A percentile compares a stretch with the other conserved stretches of the same genome.
Conservation (phyloP, 805 yeast species). For the Starmerella cellae region DNA sequence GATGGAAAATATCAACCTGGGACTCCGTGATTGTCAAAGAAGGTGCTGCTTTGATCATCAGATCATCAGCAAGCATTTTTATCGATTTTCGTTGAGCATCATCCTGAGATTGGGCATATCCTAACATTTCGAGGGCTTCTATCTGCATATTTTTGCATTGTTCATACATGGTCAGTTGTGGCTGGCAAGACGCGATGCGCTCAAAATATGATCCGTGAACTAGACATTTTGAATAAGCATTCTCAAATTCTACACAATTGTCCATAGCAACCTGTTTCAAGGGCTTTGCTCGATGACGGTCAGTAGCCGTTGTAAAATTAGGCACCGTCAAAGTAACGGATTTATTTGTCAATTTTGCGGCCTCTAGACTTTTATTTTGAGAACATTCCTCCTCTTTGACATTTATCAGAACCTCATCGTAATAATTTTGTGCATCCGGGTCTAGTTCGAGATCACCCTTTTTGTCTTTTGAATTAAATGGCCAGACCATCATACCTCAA, state of each 20-base stretch:
- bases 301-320: not conserved
- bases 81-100: slow-evolving; percentile 16
- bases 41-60: slow-evolving; percentile 22
- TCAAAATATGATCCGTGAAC: slow-evolving; percentile 21
- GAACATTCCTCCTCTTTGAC: too few relatives aligned
- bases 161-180: slow-evolving; percentile 19
- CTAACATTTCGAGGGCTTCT: slow-evolving; percentile 22
- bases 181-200: slow-evolving; percentile 20
- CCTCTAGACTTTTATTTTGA: too few relatives aligned
- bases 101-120: slow-evolving; percentile 16
- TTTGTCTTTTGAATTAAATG: too few relatives aligned
- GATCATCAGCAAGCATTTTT: slow-evolving; percentile 24
- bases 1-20: slow-evolving; percentile 15
- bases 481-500: too few relatives aligned
- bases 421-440: too few relatives aligned
- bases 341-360: too few relatives aligned
- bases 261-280: slow-evolving; percentile 24
- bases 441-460: too few relatives aligned
- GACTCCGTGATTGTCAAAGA: slow-evolving; percentile 17
- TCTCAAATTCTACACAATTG: slow-evolving; percentile 26
- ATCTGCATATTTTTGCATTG: slow-evolving; percentile 24
- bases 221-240: slow-evolving; percentile 22
- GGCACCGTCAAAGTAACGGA: too few relatives aligned
- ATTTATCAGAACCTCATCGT: too few relatives aligned
- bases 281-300: slow-evolving; percentile 7